Conservation (phyloP, 2,329 filamentous ascomycete genomes). For the Hymenoscyphus linearis region DNA sequence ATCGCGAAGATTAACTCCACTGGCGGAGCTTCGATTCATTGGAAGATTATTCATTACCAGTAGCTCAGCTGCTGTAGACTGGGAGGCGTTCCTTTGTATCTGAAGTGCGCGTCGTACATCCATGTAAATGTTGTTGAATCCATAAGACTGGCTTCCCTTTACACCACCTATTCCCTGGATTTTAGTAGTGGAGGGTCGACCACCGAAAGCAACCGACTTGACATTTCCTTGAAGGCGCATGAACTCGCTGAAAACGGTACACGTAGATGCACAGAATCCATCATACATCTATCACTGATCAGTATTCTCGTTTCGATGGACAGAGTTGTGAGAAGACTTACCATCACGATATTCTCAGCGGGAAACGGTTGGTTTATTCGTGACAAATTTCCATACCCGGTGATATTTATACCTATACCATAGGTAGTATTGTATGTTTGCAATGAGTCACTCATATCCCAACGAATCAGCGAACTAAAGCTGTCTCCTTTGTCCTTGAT, state of each 20-base stretch:
- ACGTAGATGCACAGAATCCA: slow-evolving; percentile 55
- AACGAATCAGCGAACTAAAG: slow-evolving; percentile 2
- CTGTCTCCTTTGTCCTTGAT: slow-evolving; percentile 1
- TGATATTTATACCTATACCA: slow-evolving; percentile 21
- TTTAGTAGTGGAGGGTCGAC: slow-evolving; percentile 44
- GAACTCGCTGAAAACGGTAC: slow-evolving; percentile 51
- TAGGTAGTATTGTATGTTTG: slow-evolving; percentile 10
- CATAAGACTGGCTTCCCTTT: slow-evolving; percentile 44
- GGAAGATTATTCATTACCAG: slow-evolving; percentile 14
- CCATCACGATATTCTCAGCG: slow-evolving; percentile 34
- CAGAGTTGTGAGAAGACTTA: slow-evolving; percentile 31
- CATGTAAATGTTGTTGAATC: slow-evolving; percentile 18
- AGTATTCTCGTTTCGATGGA: background rate
- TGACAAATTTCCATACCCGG: slow-evolving; percentile 24
- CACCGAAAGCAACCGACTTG: slow-evolving; percentile 53
- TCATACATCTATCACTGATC: slow-evolving; percentile 31
- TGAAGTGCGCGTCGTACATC: slow-evolving; percentile 16
- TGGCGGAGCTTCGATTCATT: slow-evolving; percentile 27
- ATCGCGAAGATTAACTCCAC: slow-evolving; percentile 40
- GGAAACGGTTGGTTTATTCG: slow-evolving; percentile 31
- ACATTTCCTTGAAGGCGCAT: slow-evolving; percentile 48
- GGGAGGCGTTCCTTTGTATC: slow-evolving; percentile 5
- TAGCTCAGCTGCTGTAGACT: slow-evolving; percentile 16
- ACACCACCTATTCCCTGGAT: slow-evolving; percentile 64
- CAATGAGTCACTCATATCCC: slow-evolving; percentile 6